Percentiles rank a stretch among this genome's conserved stretches.
These are phyloP conservation scores for Angophora floribunda DNA, from an alignment of 345 rosid species.

Conservation along the genomic window DNA sequence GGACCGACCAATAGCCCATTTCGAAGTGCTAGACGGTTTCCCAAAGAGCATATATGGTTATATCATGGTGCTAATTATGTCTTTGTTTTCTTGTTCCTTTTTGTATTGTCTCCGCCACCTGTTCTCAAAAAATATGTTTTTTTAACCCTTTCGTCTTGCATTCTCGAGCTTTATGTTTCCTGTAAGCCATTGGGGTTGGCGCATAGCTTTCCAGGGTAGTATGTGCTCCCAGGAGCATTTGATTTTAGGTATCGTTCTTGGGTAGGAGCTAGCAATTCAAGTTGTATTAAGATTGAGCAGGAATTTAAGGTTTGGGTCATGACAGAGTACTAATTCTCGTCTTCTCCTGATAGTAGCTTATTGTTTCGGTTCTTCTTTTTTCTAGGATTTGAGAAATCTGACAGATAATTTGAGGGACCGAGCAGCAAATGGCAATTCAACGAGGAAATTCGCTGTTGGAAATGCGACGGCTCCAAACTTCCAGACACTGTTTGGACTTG, in stretches of 20 bases:
- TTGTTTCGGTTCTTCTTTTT: accelerated
- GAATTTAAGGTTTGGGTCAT: accelerated
- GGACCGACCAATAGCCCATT: too few relatives aligned
- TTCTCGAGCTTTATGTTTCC: neutral
- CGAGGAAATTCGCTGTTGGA: neutral
- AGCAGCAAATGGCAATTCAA: neutral
- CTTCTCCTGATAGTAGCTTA: accelerated
- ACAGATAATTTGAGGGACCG: neutral
- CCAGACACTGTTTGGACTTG: neutral
- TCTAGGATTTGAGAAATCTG: neutral
- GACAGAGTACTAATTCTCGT: neutral
- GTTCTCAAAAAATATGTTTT: neutral
- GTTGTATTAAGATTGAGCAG: neutral
- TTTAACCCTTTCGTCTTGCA: neutral
- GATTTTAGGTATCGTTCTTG: neutral
- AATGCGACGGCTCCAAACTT: neutral
- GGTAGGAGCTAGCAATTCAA: neutral
- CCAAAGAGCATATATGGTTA: neutral
- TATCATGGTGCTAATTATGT: neutral
- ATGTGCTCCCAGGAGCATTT: neutral
- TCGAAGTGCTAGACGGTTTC: neutral
- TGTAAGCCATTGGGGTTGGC: too few relatives aligned
- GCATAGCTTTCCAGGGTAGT: neutral
- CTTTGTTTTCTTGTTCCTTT: neutral
- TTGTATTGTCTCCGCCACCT: neutral